Base-by-base conservation (phyloP, 768 basidiomycete genomes). In the Exsudoporus frostii region DNA sequence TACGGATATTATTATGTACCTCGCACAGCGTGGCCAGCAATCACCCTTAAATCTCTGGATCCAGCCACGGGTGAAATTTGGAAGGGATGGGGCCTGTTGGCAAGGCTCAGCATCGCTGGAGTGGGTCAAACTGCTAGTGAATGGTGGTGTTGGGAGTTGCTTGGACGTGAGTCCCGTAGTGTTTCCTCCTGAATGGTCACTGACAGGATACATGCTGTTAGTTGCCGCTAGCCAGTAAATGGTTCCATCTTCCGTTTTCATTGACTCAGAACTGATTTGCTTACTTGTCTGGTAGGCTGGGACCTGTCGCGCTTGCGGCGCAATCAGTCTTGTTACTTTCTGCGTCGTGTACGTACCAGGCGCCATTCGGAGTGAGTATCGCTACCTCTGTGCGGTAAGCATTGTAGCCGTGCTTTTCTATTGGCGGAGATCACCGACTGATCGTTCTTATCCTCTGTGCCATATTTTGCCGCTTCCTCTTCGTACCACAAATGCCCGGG, bases 131-230 rank as follows among this genome's bases (percentile, higher is more conserved):
- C 83, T 4, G 91, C 90, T 1, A 85, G 83, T 4, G 96, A 97
- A 70, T 98, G 95, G 96, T 98, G 95, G 93, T 86, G 88, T 34
- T 96, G 96, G 96, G 94, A 97, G 70, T 78, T 92, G 6, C 71
- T 89, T 32, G 86, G 85, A 22, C 73, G 68, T 70, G 52, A 59
- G 68, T 60, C 6, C 25, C 38, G 22, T 13, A 13, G 1, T 15
- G 0, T 40, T 33, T 19, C 42, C 20, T 45, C 15, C 17, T 29
- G 30, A 8, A 40, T 46, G 8, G 36, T 45, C 15, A 34, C 48
- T 51, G 30, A 55, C 20, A 14, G 19, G 34, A 39, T 24, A 8
- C 29, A 29, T 29, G 27, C 27, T 10, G 10, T 20, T 34, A 83
- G 79, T 82, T 40, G 79, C 82, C 17, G 80, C 80, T 36, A 82